Evolutionary conservation across 2,329 filamentous ascomycete genomes (phyloP).

Genomic region (Akanthomyces uredinophilus): DNA sequence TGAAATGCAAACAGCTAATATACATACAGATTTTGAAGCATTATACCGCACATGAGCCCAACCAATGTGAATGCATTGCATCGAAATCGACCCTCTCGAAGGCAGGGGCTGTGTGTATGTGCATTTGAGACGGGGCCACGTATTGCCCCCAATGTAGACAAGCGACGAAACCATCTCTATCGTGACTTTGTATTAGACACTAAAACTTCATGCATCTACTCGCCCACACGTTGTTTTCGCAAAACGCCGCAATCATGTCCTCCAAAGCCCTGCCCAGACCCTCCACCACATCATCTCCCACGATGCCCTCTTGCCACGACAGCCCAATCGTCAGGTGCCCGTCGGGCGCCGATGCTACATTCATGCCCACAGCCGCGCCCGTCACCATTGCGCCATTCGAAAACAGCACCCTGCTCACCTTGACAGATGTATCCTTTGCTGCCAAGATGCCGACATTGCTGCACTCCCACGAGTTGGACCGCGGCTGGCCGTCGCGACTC

Average conservation of each 20-base stretch:
- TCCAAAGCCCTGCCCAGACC: constrained; percentile 34
- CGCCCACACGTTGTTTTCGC: constrained; percentile 20
- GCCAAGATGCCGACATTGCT: constrained; percentile 47
- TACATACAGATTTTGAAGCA: too few relatives aligned
- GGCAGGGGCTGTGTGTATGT: too few relatives aligned
- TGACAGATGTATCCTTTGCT: neutral
- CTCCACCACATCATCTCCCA: constrained; percentile 35
- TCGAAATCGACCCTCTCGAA: too few relatives aligned
- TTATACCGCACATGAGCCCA: too few relatives aligned
- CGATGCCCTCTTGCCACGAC: constrained; percentile 43
- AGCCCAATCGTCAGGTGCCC: constrained; percentile 38
- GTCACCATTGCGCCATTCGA: constrained; percentile 42
- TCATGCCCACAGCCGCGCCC: constrained; percentile 40
- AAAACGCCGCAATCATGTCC: constrained; percentile 23
- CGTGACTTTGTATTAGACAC: too few relatives aligned
- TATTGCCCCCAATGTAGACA: too few relatives aligned
- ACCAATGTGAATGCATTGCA: too few relatives aligned
- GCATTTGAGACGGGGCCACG: too few relatives aligned
- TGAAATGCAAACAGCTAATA: too few relatives aligned
- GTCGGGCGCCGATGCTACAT: constrained; percentile 40
- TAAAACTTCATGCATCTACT: neutral
- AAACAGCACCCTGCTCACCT: constrained; percentile 42
- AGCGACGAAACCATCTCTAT: too few relatives aligned
- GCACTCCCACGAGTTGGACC: constrained; percentile 44
- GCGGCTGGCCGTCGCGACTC: constrained; percentile 37